Percentiles rank a stretch among this genome's conserved stretches.
Evolutionary conservation across 192 early-diverging fungal genomes (phyloP).

Genomic region (Obelidium mucronatum): DNA sequence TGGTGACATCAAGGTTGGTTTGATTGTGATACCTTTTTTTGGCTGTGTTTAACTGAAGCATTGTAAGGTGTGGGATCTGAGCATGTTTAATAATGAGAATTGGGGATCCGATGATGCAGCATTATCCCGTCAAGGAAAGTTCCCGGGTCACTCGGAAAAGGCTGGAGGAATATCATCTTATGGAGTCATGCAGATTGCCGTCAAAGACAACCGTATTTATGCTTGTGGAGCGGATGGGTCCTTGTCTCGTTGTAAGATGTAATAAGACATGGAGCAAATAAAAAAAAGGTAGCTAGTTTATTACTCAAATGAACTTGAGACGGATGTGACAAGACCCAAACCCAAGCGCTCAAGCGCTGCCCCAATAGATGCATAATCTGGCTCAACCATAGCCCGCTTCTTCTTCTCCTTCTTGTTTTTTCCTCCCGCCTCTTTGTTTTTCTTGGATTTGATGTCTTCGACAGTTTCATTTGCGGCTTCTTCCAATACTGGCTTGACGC

Average conservation of each 20-base stretch:
- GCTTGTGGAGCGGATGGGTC: conserved; percentile 71
- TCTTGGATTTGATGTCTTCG: background rate
- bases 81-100: conserved; percentile 57
- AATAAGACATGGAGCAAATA: background rate
- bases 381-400: conserved; percentile 48
- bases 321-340: conserved; percentile 54
- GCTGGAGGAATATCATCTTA: conserved; percentile 59
- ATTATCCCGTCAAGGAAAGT: conserved; percentile 47
- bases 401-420: conserved; percentile 30
- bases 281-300: background rate
- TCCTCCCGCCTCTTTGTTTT: background rate
- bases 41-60: background rate
- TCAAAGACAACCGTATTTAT: conserved; percentile 57
- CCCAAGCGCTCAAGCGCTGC: conserved; percentile 75
- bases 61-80: conserved; percentile 61
- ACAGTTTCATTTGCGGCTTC: background rate
- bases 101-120: conserved; percentile 57
- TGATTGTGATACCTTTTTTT: conserved; percentile 37
- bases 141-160: conserved; percentile 29
- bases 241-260: conserved; percentile 33
- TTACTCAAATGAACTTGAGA: background rate
- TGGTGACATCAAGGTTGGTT: conserved; percentile 76
- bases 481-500: conserved; percentile 57
- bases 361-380: conserved; percentile 70
- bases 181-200: conserved; percentile 70